Conservation (phyloP, 345 rosid species). For the Rhodomyrtus tomentosa region DNA sequence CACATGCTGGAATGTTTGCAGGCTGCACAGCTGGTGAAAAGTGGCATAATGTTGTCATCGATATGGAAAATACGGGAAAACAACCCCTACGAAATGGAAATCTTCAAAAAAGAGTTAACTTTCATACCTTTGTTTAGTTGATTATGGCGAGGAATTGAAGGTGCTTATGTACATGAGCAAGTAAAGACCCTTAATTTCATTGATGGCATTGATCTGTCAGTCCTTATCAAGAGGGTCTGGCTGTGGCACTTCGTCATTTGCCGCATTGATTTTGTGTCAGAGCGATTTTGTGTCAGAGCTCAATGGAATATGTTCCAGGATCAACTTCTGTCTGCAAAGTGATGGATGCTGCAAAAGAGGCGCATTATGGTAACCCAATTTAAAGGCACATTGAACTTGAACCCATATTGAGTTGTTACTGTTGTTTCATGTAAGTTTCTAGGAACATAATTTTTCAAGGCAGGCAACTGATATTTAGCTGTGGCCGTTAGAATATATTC, state of each 20-base stretch:
- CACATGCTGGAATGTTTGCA: conserved; percentile 8
- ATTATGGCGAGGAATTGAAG: conserved; percentile 60
- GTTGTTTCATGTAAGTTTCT: not conserved
- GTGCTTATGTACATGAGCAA: conserved; percentile 12
- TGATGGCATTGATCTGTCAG: not conserved
- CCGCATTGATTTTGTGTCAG: conserved; percentile 28
- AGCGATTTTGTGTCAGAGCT: conserved; percentile 40
- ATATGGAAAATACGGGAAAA: conserved; percentile 85
- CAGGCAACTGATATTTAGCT: not conserved
- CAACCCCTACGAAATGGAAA: conserved; percentile 88
- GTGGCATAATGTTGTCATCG: conserved; percentile 82
- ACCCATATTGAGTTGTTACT: not conserved
- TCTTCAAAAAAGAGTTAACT: conserved; percentile 84
- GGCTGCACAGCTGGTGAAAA: conserved; percentile 94
- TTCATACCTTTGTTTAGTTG: conserved; percentile 81
- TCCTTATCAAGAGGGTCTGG: not conserved
- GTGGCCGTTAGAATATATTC: too few species aligned
- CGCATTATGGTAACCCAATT: conserved; percentile 6
- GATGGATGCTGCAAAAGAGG: conserved; percentile 82
- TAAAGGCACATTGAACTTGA: not conserved
- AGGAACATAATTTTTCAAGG: not conserved
- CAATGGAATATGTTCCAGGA: conserved; percentile 92
- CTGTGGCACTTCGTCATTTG: not conserved
- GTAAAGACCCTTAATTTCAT: not conserved
- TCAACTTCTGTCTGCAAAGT: conserved; percentile 91